Base-by-base conservation (phyloP, 495 filamentous ascomycete species). In the Aspergillus panamensis region DNA sequence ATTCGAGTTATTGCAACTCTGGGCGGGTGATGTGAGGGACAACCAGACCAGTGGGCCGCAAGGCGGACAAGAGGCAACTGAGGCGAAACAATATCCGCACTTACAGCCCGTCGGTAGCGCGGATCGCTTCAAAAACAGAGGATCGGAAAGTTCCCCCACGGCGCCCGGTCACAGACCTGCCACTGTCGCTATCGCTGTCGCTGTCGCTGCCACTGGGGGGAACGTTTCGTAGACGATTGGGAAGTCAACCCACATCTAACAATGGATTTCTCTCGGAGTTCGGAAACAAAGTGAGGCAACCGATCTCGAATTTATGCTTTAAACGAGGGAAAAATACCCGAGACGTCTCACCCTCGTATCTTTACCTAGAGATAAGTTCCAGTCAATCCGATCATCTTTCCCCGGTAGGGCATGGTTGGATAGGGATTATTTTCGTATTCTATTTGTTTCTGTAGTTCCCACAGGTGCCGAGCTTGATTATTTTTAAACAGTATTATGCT, bases 1-100 rank as follows among this genome's bases (percentile, higher is more conserved):
- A 49, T 71, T 69, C 55, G 68, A 78, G 44, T 50, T 77, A 57
- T 55, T 78, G 48, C 67, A 66, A 56, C 58, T 68, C 16, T 78
- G 71, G 69, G 72, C 65, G 47, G 70, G 58, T 14, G 61, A 45
- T 10, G 57, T 63, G 39, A 47, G 25, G 12, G 20, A 48, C 47
- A 39, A 31, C 40, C 33, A 59, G 17, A 37, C 59, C 3, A 47
- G 43, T 21, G 19, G 13, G 10, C 55, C 56, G 47, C n/a, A 48
- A 53, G 14, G 48, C 55, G 43, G 56, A 49, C 33, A 47, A 19
- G 44, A 58, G 40, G 45, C 53, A 44, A 48, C 56, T 51, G 47
- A 57, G 43, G 45, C 54, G 19, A 33, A 37, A 29, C 40, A 14
- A 40, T 49, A 35, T 55, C 48, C 58, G 32, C 33, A 45, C 53